Evolutionary conservation across 2,329 filamentous ascomycete genomes (phyloP), one percentile per base, ranked within the genome.

Genomic region (Coleophoma eucalyptorum): DNA sequence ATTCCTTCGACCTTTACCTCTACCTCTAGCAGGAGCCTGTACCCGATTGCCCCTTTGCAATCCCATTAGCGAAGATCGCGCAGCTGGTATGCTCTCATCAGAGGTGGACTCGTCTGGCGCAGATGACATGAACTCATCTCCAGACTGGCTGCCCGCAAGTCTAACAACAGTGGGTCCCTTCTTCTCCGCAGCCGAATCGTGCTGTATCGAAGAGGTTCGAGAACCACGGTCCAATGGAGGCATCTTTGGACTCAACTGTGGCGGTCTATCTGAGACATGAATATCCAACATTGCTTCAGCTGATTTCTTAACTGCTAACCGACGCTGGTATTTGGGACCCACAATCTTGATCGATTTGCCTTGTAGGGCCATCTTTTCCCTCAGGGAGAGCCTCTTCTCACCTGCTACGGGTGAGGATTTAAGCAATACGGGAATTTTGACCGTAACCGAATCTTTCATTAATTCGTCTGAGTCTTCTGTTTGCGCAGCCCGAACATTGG

Each of bases 301-400:
- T 26, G 26, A 26, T 7, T n/a, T 33, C 33, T 43, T 6, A 26
- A 16, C 32, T 31, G 42, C 13, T 49, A 38, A 6, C 5, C 16
- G 35, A 21, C 10, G 45, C 35, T 21, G 40, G 32, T 33, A 40
- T 50, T 62, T 57, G 31, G 50, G 34, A 33, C 55, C 51, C 26
- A 65, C 57, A 40, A 65, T 62, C 42, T 62, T 65, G 44, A 57
- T 46, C 2, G 54, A 50, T 50, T 61, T 63, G 8, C 61, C 61
- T 46, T 65, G 60, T n/a, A 63, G 43, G 38, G 60, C 58, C 35
- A 64, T 54, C 49, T 56, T 65, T 48, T 65, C 63, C 41, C 55
- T 59, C 34, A 65, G 45, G 4, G 62, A 64, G 33, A 64, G 53
- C 20, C 62, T 46, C 31, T 55, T 58, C 8, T 48, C 40, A 35